Evolutionary conservation across 2,329 filamentous ascomycete species (phyloP).

Genomic region (Arthrobotrys musiformis): DNA sequence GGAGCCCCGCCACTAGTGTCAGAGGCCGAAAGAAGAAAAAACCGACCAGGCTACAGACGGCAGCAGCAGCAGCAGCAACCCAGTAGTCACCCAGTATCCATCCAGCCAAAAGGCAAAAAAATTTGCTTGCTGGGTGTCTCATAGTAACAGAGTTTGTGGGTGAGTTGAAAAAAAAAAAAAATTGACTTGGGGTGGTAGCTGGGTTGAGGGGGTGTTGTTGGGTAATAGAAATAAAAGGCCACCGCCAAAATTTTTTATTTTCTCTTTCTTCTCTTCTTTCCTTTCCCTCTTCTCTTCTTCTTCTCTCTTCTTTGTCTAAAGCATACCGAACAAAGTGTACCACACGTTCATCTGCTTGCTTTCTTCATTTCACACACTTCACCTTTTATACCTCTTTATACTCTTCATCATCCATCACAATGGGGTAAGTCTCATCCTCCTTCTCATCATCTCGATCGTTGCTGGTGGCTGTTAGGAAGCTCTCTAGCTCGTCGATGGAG

Average conservation of each 20-base stretch:
- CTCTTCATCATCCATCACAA: slow-evolving; percentile 61
- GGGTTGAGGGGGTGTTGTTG: slow-evolving; percentile 3
- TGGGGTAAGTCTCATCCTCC: slow-evolving; percentile 61
- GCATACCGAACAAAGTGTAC: slow-evolving; percentile 55
- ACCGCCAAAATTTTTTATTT: slow-evolving; percentile 12
- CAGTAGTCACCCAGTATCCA: neutral
- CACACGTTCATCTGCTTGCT: slow-evolving; percentile 56
- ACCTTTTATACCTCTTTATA: slow-evolving; percentile 43
- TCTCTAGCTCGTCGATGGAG: neutral
- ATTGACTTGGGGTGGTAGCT: neutral
- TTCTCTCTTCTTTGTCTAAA: slow-evolving; percentile 55
- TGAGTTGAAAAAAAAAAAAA: slow-evolving; percentile 13
- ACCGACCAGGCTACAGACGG: slow-evolving; percentile 22
- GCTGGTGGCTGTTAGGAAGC: neutral
- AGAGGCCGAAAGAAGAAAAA: slow-evolving; percentile 11
- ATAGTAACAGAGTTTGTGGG: slow-evolving; percentile 27
- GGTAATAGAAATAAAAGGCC: slow-evolving; percentile 23
- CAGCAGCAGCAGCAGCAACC: too few relatives aligned
- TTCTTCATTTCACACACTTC: slow-evolving; percentile 19
- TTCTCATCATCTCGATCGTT: slow-evolving; percentile 8
- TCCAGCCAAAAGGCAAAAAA: slow-evolving; percentile 33
- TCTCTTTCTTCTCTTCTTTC: slow-evolving; percentile 5
- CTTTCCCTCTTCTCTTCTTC: slow-evolving; percentile 30
- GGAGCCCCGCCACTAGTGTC: slow-evolving; percentile 31
- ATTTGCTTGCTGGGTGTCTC: slow-evolving; percentile 14